These are phyloP conservation scores for Lophium mytilinum DNA, from an alignment of 495 filamentous ascomycete species.

Conservation along the genomic window DNA sequence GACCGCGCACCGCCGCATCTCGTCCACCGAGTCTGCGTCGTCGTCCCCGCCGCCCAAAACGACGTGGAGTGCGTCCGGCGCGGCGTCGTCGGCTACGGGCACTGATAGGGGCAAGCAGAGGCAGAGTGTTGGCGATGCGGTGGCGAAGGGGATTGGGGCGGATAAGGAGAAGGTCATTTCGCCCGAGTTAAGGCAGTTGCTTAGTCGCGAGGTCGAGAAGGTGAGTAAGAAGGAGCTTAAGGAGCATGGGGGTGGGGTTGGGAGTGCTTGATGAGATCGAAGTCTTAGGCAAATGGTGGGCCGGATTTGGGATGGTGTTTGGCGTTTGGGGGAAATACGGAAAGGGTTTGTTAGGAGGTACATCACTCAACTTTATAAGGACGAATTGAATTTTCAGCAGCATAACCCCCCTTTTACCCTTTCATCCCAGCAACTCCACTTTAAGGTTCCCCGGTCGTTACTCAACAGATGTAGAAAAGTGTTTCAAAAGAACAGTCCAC, in stretches of 20 bases:
- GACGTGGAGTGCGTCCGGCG: slow-evolving; percentile 4
- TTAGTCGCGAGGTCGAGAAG: slow-evolving; percentile 63
- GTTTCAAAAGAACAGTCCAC: too few species aligned
- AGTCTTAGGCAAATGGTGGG: too few species aligned
- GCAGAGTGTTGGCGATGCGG: slow-evolving; percentile 23
- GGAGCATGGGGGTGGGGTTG: slow-evolving; percentile 32
- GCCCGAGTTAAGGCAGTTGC: slow-evolving; percentile 65
- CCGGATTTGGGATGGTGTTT: too few species aligned
- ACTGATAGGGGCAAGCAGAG: slow-evolving; percentile 20
- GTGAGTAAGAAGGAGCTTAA: slow-evolving; percentile 46
- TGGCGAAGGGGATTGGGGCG: slow-evolving; percentile 28
- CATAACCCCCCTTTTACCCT: too few species aligned
- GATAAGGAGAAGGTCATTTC: slow-evolving; percentile 62
- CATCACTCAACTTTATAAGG: too few species aligned
- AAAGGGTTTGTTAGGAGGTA: too few species aligned
- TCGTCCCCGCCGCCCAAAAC: slow-evolving; percentile 19
- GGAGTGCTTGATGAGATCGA: too few species aligned
- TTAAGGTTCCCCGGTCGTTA: too few species aligned
- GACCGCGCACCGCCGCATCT: slow-evolving; percentile 42
- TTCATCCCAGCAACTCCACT: too few species aligned
- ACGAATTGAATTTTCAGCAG: too few species aligned
- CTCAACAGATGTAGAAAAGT: too few species aligned
- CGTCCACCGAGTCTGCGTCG: background rate
- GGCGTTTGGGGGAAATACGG: too few species aligned
- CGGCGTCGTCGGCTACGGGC: slow-evolving; percentile 13